Percentiles rank a stretch among this genome's conserved stretches.
These are phyloP conservation scores for Persicaria maculosa DNA, from an alignment of 148 eudicot species.

Conservation along the genomic window DNA sequence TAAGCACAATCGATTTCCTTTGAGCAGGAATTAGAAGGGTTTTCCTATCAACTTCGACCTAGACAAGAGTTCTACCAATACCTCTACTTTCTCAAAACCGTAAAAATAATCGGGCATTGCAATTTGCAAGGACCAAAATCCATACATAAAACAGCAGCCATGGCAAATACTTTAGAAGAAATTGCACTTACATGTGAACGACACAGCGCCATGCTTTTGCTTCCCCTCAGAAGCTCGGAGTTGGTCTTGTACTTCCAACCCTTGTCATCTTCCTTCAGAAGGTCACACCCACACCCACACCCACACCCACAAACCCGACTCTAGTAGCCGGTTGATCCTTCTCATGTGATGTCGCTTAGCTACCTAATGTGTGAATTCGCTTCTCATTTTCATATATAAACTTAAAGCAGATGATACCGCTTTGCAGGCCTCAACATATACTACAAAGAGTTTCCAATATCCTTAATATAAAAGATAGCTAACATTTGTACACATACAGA, in stretches of 20 bases:
- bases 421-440: background rate
- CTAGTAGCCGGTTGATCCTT: too few species aligned
- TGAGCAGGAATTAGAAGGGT: background rate
- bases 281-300: too few species aligned
- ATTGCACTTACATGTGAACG: background rate
- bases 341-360: background rate
- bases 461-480: background rate
- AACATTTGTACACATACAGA: conserved; percentile 2
- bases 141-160: background rate
- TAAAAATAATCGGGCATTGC: background rate
- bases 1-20: background rate
- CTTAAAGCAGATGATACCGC: background rate
- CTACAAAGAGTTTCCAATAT: background rate
- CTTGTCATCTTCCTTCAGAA: too few species aligned
- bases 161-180: background rate
- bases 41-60: background rate
- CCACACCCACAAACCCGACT: too few species aligned
- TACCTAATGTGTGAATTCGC: background rate
- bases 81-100: background rate
- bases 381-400: background rate
- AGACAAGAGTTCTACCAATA: background rate
- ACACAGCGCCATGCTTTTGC: background rate
- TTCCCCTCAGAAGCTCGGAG: too few species aligned
- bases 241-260: too few species aligned
- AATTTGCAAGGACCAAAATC: background rate